Conservation (phyloP, 345 rosid genomes). For the Dovyalis caffra region DNA sequence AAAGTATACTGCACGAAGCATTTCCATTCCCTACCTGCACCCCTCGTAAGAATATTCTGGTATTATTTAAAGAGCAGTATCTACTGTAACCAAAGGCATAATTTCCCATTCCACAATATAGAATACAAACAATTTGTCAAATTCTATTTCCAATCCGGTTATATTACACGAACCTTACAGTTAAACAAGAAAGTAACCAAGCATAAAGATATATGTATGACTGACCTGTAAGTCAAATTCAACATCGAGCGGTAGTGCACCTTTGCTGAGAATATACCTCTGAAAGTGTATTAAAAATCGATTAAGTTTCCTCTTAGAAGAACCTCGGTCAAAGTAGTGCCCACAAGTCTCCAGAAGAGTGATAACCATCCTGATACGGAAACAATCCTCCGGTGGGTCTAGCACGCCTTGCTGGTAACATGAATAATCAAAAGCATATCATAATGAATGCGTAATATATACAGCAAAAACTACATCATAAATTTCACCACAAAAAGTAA, state of each 20-base stretch:
- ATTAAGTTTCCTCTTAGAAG: slow-evolving; percentile 95
- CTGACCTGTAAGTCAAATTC: slow-evolving; percentile 98
- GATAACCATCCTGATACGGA: slow-evolving; percentile 90
- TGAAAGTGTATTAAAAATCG: slow-evolving; percentile 91
- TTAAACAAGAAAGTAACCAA: background rate
- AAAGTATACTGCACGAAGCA: background rate
- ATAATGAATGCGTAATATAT: slow-evolving; percentile 2
- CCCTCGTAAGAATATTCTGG: background rate
- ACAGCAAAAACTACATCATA: background rate
- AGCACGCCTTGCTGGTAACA: slow-evolving; percentile 71
- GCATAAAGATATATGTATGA: slow-evolving; percentile 1
- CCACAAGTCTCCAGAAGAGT: slow-evolving; percentile 96
- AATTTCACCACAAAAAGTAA: background rate
- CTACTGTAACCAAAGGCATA: background rate
- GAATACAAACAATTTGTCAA: background rate
- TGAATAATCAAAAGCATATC: slow-evolving; percentile 13
- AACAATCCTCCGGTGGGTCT: slow-evolving; percentile 97
- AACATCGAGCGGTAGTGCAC: slow-evolving; percentile 73
- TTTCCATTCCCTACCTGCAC: background rate
- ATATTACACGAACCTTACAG: background rate
- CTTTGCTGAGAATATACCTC: slow-evolving; percentile 88
- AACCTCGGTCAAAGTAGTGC: slow-evolving; percentile 95
- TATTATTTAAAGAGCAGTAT: background rate
- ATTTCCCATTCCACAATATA: background rate
- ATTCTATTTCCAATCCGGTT: background rate